A percentile compares a stretch with the other conserved stretches of the same genome.
These are phyloP conservation scores for Aspergillus glaucus DNA, from an alignment of 2,329 filamentous ascomycete species.

Conservation along the genomic window DNA sequence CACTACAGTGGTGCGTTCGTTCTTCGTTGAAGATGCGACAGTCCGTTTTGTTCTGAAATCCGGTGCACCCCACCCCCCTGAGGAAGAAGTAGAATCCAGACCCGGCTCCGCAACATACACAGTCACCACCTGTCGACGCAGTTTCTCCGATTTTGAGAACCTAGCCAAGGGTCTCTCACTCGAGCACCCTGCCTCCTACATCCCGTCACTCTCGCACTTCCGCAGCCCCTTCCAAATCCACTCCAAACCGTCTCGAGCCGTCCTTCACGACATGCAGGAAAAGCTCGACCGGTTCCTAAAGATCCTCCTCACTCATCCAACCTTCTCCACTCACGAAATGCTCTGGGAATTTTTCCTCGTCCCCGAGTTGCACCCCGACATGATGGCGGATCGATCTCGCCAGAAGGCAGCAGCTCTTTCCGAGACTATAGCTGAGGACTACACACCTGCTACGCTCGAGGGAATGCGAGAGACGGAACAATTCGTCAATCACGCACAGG, in stretches of 20 bases:
- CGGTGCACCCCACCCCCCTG: slow-evolving; percentile 60
- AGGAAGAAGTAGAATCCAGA: slow-evolving; percentile 30
- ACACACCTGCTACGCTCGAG: slow-evolving; percentile 63
- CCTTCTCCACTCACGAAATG: slow-evolving; percentile 93
- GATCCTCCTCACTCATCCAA: slow-evolving; percentile 79
- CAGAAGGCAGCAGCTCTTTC: slow-evolving; percentile 76
- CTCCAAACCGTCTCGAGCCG: slow-evolving; percentile 79
- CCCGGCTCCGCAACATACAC: slow-evolving; percentile 65
- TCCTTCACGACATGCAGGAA: slow-evolving; percentile 80
- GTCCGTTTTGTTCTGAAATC: slow-evolving; percentile 92
- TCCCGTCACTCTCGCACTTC: slow-evolving; percentile 70
- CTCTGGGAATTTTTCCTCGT: slow-evolving; percentile 99
- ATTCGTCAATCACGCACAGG: slow-evolving; percentile 83
- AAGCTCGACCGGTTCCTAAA: slow-evolving; percentile 83
- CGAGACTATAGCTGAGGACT: slow-evolving; percentile 84
- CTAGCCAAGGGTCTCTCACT: slow-evolving; percentile 74
- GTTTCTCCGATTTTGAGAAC: slow-evolving; percentile 84
- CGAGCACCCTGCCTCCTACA: slow-evolving; percentile 93
- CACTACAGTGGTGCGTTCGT: slow-evolving; percentile 87
- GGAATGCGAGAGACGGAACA: slow-evolving; percentile 85
- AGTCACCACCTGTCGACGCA: slow-evolving; percentile 87
- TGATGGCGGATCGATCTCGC: slow-evolving; percentile 81
- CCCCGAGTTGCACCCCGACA: slow-evolving; percentile 81
- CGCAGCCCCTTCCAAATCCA: slow-evolving; percentile 89
- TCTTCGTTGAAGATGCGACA: slow-evolving; percentile 94